Evolutionary conservation across 176 grass and related monocot genomes (phyloP).

Genomic region (Oryza meyeriana): DNA sequence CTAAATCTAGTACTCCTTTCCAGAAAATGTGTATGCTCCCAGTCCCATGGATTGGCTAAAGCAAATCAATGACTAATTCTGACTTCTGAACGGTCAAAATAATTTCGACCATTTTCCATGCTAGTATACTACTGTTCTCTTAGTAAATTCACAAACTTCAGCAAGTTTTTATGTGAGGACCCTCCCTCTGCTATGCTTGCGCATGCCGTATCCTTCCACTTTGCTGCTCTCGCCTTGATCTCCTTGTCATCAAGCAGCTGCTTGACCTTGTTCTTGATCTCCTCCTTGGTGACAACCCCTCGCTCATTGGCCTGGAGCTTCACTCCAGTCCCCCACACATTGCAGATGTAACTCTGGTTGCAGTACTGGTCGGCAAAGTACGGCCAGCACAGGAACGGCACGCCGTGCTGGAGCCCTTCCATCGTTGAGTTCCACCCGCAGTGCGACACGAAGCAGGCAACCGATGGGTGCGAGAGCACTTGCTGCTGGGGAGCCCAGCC

Average conservation of each 20-base stretch:
- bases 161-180: constrained; percentile 33
- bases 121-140: constrained; percentile 1
- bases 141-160: constrained; percentile 36
- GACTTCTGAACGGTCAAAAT: not conserved
- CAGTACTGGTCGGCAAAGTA: constrained; percentile 57
- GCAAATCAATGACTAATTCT: not conserved
- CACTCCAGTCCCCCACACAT: constrained; percentile 49
- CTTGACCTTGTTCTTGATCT: constrained; percentile 32
- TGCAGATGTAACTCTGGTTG: constrained; percentile 57
- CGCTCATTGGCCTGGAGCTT: constrained; percentile 4
- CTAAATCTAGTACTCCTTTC: not conserved
- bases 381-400: constrained; percentile 65
- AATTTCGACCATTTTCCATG: not conserved
- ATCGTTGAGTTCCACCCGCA: constrained; percentile 60
- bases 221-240: constrained; percentile 27
- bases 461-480: constrained; percentile 47
- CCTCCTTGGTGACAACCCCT: constrained; percentile 43
- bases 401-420: constrained; percentile 45
- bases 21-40: not conserved
- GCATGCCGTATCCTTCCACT: constrained; percentile 34
- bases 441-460: constrained; percentile 52
- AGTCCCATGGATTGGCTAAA: not conserved
- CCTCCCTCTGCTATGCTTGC: constrained; percentile 26
- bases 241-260: constrained; percentile 16
- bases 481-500: constrained; percentile 48